A percentile compares a stretch with the other conserved stretches of the same genome.
Conservation (phyloP, 306 rosid genomes). For the Aeschynomene evenia region DNA sequence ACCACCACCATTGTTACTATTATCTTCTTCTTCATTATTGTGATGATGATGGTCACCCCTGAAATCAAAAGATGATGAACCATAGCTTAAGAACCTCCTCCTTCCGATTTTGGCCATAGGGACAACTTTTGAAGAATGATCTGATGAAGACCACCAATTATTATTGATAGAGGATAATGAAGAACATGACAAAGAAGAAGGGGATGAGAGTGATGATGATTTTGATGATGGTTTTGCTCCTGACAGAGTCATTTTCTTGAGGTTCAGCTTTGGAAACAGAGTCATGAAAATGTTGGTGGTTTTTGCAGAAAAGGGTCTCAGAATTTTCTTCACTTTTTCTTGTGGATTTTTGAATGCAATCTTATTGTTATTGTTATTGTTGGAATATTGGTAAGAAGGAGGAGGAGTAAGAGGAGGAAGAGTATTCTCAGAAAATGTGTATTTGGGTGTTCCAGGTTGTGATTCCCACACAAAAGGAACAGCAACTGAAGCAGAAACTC, state of each 20-base stretch:
- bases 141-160: not conserved
- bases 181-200: conserved; percentile 6
- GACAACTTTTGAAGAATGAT: conserved; percentile 27
- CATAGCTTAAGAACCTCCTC: conserved; percentile 37
- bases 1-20: conserved; percentile 31
- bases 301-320: conserved; percentile 38
- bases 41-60: conserved; percentile 23
- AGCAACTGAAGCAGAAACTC: conserved; percentile 53
- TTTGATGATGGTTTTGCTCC: not conserved
- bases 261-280: conserved; percentile 40
- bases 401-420: conserved; percentile 88
- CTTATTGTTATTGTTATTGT: not conserved
- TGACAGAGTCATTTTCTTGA: conserved; percentile 31
- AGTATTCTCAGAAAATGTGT: conserved; percentile 41
- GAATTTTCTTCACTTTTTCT: conserved; percentile 33
- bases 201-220: not conserved
- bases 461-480: conserved; percentile 88
- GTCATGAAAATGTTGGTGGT: conserved; percentile 42
- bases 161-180: too few species aligned
- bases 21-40: too few species aligned
- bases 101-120: not conserved
- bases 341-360: conserved; percentile 5
- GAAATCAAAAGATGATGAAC: conserved; percentile 52
- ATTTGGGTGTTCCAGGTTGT: conserved; percentile 79
- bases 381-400: conserved; percentile 59